Base-by-base conservation (phyloP, 148 eudicot genomes). In the Chenopodium quinoa region DNA sequence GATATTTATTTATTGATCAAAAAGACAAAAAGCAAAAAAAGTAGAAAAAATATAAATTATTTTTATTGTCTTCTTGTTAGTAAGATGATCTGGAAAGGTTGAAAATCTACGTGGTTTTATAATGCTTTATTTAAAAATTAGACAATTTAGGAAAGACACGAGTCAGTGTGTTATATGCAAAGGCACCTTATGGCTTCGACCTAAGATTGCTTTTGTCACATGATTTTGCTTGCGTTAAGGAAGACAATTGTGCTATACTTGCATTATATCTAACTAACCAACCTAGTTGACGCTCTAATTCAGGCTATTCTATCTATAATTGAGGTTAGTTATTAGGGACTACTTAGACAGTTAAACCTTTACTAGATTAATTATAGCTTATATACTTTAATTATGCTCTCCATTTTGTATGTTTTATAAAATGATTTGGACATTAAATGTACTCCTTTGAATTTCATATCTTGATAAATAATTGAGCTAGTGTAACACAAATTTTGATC, bases 31-130 rank as follows among this genome's bases (percentile, higher is more conserved):
- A 6, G 19, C 8, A 19, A 67, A 46, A 22, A 19, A 79, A 71
- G 47, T 23, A 70, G 78, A 65, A 73, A 40, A 25, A 47, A 75
- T n/a, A 34, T 71, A 14, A 78, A 75, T 84, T 65, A 84, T 76
- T 48, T 77, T 4, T 4, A 29, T 81, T 84, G 86, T 84, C 81
- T 77, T 67, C 50, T 65, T 81, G 73, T 50, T 81, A 77, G 79
- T 65, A 12, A 65, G 34, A 78, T 73, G 84, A 84, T 65, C 63
- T 84, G 84, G 69, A 84, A 84, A 84, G 84, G 78, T 65, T 40
- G 73, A 56, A 58, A 0, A 81, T 81, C 83, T 78, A 84, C 86
- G 84, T 81, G 84, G 75, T 65, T 77, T 81, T 65, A 9, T 22
- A 71, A 32, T 22, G 31, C 64, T 73, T 77, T 54, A 22, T 72